These are phyloP conservation scores for Exophiala lecanii-corni DNA, from an alignment of 2,329 filamentous ascomycete genomes.

Conservation along the genomic window DNA sequence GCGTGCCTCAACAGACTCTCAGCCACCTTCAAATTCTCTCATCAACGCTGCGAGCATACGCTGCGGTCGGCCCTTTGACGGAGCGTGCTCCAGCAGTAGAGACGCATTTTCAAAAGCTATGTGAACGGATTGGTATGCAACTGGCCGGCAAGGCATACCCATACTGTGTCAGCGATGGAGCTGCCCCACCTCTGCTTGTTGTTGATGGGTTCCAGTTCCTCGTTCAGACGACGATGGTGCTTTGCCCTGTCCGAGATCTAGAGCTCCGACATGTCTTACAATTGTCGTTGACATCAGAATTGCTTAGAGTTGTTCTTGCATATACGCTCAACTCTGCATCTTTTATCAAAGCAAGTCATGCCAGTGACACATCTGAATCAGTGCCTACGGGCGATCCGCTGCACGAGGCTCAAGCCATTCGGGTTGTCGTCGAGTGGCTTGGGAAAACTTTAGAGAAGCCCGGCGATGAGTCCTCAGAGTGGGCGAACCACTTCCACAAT, in stretches of 20 bases:
- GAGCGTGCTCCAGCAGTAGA: constrained; percentile 63
- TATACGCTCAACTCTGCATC: constrained; percentile 40
- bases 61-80: constrained; percentile 65
- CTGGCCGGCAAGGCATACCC: constrained; percentile 7
- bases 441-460: constrained; percentile 2
- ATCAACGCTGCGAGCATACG: constrained; percentile 82
- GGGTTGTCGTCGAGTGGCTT: constrained; percentile 14
- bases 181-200: constrained; percentile 54
- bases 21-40: constrained; percentile 83
- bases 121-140: constrained; percentile 27
- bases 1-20: constrained; percentile 75
- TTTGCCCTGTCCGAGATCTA: constrained; percentile 18
- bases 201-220: constrained; percentile 48
- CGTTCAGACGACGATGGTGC: constrained; percentile 20
- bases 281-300: constrained; percentile 84
- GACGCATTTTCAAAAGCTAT: constrained; percentile 63
- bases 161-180: neutral
- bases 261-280: constrained; percentile 65
- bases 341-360: constrained; percentile 12
- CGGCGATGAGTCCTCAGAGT: neutral
- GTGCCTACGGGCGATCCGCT: neutral
- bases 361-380: neutral
- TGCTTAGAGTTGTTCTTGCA: constrained; percentile 71
- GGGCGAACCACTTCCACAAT: neutral
- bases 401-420: constrained; percentile 11